These are phyloP conservation scores for Fusarium penzigii DNA, from an alignment of 2,329 filamentous ascomycete genomes.

Conservation along the genomic window DNA sequence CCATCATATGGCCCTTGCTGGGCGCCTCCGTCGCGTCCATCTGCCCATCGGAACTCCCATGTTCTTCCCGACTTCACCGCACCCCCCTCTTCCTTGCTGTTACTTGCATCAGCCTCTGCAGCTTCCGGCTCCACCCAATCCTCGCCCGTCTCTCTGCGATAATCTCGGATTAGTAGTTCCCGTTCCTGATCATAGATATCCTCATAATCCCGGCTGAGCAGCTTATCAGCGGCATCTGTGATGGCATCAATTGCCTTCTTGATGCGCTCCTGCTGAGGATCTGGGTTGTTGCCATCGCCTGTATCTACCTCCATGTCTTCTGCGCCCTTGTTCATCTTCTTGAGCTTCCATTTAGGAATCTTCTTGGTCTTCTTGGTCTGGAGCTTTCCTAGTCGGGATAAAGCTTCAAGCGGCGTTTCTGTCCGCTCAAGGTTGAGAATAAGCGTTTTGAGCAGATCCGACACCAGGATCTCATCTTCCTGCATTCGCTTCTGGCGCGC, in stretches of 20 bases:
- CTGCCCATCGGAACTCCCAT: slow-evolving; percentile 94
- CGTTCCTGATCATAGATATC: slow-evolving; percentile 93
- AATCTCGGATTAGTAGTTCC: slow-evolving; percentile 81
- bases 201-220: slow-evolving; percentile 78
- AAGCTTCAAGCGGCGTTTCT: slow-evolving; percentile 85
- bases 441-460: slow-evolving; percentile 71
- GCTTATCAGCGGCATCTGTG: slow-evolving; percentile 84
- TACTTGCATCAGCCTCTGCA: slow-evolving; percentile 30
- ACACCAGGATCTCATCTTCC: slow-evolving; percentile 73
- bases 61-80: slow-evolving; percentile 25
- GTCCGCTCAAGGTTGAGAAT: slow-evolving; percentile 74
- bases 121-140: slow-evolving; percentile 66
- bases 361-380: slow-evolving; percentile 58
- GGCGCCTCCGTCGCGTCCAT: slow-evolving; percentile 76
- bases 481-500: slow-evolving; percentile 68
- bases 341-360: slow-evolving; percentile 68
- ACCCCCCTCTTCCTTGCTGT: slow-evolving; percentile 14
- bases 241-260: slow-evolving; percentile 77
- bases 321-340: slow-evolving; percentile 60
- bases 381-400: slow-evolving; percentile 75
- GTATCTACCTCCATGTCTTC: slow-evolving; percentile 71
- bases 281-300: slow-evolving; percentile 43
- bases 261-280: slow-evolving; percentile 68
- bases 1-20: slow-evolving; percentile 87
- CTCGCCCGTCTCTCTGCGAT: slow-evolving; percentile 81